These are phyloP conservation scores for Ilyonectria robusta DNA, from an alignment of 2,329 filamentous ascomycete genomes.

Conservation along the genomic window DNA sequence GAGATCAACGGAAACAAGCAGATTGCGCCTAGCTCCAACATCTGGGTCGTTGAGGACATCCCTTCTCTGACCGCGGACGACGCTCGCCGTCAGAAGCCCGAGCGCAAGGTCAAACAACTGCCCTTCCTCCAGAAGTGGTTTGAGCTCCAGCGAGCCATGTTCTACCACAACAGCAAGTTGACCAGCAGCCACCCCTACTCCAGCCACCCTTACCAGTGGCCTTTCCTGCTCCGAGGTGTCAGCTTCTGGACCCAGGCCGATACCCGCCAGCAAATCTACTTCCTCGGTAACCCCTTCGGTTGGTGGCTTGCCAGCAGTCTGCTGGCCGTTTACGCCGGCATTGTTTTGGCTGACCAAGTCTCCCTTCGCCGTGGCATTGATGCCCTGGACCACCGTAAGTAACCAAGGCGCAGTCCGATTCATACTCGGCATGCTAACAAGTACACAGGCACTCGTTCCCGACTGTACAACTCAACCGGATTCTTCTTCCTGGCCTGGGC, in stretches of 20 bases:
- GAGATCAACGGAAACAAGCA: constrained; percentile 99
- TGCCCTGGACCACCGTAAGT: constrained; percentile 92
- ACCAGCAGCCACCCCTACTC: constrained; percentile 98
- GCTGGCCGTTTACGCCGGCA: constrained; percentile 92
- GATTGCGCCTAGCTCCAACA: constrained; percentile 87
- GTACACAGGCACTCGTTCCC: constrained; percentile 82
- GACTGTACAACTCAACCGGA: constrained; percentile 97
- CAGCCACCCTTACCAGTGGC: constrained; percentile 96
- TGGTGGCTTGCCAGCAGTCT: constrained; percentile 98
- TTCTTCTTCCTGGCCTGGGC: constrained; percentile 99
- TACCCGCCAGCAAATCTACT: constrained; percentile 97
- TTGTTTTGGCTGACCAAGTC: constrained; percentile 92
- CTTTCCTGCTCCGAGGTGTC: constrained; percentile 95
- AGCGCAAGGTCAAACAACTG: constrained; percentile 84
- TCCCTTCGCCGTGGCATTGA: constrained; percentile 94
- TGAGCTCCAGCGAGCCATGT: constrained; percentile 97
- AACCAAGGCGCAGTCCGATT: background rate
- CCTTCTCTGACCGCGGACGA: constrained; percentile 82
- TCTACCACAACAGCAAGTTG: constrained; percentile 98
- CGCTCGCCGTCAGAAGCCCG: constrained; percentile 80
- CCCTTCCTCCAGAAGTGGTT: constrained; percentile 96
- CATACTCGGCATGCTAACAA: constrained; percentile 48
- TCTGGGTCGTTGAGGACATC: constrained; percentile 95
- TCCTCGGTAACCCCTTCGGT: constrained; percentile 94
- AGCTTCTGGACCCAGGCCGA: constrained; percentile 99